These are phyloP conservation scores for Aspergillus novofumigatus DNA, from an alignment of 2,329 filamentous ascomycete species.

Conservation along the genomic window DNA sequence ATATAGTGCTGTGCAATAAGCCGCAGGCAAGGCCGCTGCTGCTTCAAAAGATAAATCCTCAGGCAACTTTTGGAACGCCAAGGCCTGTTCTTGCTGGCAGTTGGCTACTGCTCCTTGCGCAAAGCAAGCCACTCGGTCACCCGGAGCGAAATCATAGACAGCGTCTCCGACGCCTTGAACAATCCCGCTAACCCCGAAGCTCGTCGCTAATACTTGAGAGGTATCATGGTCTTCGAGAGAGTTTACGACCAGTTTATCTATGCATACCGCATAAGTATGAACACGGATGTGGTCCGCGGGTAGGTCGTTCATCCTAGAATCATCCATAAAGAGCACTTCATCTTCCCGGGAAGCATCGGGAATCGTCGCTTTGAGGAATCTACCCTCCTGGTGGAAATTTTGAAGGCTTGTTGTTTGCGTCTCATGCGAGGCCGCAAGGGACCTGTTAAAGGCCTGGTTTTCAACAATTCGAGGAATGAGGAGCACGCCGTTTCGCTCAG, in stretches of 20 bases:
- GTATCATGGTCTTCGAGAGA: background rate
- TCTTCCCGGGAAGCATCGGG: background rate
- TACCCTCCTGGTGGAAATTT: constrained; percentile 9
- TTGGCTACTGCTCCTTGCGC: constrained; percentile 14
- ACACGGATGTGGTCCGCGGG: constrained; percentile 27
- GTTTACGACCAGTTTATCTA: constrained; percentile 27
- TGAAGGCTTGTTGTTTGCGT: constrained; percentile 1
- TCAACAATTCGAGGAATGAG: constrained; percentile 22
- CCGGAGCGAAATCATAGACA: constrained; percentile 12
- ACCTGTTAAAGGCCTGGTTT: constrained; percentile 2
- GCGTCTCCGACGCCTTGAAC: constrained; percentile 16
- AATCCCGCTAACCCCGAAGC: constrained; percentile 18
- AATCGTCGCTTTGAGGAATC: constrained; percentile 7
- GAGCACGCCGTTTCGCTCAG: constrained; percentile 17
- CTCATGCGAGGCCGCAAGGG: constrained; percentile 2
- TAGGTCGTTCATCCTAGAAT: constrained; percentile 1
- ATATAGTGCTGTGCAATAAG: constrained; percentile 21
- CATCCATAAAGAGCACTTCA: constrained; percentile 8
- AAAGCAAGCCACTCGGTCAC: constrained; percentile 23
- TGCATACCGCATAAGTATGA: constrained; percentile 27
- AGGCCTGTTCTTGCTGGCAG: constrained; percentile 12
- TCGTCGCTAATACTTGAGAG: background rate
- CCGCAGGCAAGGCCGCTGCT: constrained; percentile 19
- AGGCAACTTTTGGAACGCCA: constrained; percentile 19
- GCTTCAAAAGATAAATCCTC: constrained; percentile 17